phyloP scores from a whole-genome alignment of 2,329 filamentous ascomycete species.

The Colletotrichum camelliae region DNA sequence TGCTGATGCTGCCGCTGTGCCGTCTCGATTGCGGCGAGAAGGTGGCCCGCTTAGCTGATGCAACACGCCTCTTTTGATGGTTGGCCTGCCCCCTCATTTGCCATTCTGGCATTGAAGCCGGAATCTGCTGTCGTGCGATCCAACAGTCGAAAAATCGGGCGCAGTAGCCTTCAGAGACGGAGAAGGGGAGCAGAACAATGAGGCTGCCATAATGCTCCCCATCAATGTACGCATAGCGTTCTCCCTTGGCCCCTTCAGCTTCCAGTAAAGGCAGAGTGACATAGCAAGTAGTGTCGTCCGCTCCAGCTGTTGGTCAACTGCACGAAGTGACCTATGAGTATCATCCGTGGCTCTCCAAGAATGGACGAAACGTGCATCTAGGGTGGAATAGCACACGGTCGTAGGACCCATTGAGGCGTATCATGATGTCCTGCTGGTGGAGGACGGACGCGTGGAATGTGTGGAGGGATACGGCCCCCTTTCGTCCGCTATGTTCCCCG shows the following conservation, averaged over 20 bases:
- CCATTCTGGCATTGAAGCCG: neutral
- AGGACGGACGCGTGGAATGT: neutral
- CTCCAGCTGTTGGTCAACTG: neutral
- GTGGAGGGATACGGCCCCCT: neutral
- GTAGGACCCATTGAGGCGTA: neutral
- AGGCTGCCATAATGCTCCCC: neutral
- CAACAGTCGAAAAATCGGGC: neutral
- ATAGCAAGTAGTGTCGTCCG: neutral
- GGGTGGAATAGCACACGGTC: neutral
- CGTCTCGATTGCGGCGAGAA: neutral
- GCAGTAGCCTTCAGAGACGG: neutral
- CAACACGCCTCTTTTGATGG: neutral
- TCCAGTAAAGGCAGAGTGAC: neutral
- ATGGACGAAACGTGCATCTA: neutral
- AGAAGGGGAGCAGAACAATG: neutral
- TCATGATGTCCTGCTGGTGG: neutral
- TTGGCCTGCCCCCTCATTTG: neutral
- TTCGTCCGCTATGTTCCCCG: neutral
- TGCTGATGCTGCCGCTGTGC: neutral
- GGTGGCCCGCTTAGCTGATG: neutral
- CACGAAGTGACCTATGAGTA: neutral
- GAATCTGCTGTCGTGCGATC: neutral
- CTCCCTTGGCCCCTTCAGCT: neutral
- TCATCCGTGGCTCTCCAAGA: neutral
- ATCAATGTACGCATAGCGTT: neutral